phyloP scores from a whole-genome alignment of 2,329 filamentous ascomycete genomes.

The Aspergillus chevalieri region DNA sequence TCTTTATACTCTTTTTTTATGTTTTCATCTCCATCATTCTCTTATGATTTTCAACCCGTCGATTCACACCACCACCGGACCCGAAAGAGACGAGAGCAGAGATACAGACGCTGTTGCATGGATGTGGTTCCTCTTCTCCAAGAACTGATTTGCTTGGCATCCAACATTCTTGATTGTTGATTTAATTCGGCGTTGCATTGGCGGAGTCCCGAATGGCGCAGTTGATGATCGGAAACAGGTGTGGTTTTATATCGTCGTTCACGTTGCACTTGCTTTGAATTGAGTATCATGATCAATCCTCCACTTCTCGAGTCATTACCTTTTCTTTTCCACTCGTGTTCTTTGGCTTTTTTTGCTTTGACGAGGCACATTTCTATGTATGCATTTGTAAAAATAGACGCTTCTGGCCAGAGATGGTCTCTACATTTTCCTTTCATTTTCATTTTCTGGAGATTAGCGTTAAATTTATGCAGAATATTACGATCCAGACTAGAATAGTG shows the following conservation, averaged over 20 bases:
- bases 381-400: slow-evolving; percentile 36
- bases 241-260: slow-evolving; percentile 19
- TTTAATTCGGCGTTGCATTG: slow-evolving; percentile 33
- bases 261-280: slow-evolving; percentile 4
- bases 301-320: slow-evolving; percentile 2
- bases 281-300: slow-evolving; percentile 2
- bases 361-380: slow-evolving; percentile 8
- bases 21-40: neutral
- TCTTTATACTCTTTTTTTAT: slow-evolving; percentile 10
- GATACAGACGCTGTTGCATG: slow-evolving; percentile 3
- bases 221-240: slow-evolving; percentile 22
- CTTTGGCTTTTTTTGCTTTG: slow-evolving; percentile 5
- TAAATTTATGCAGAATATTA: slow-evolving; percentile 10
- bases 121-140: slow-evolving; percentile 11
- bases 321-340: slow-evolving; percentile 10
- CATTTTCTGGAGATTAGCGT: slow-evolving; percentile 31
- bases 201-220: slow-evolving; percentile 29
- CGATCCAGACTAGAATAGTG: neutral
- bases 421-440: slow-evolving; percentile 3
- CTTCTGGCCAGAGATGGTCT: slow-evolving; percentile 16
- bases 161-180: slow-evolving; percentile 24
- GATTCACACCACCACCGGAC: slow-evolving; percentile 3
- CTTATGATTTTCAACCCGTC: slow-evolving; percentile 5
- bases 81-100: slow-evolving; percentile 5
- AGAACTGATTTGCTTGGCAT: slow-evolving; percentile 19